phyloP scores from a whole-genome alignment of 2,329 filamentous ascomycete species.

The Aspergillus calidoustus region DNA sequence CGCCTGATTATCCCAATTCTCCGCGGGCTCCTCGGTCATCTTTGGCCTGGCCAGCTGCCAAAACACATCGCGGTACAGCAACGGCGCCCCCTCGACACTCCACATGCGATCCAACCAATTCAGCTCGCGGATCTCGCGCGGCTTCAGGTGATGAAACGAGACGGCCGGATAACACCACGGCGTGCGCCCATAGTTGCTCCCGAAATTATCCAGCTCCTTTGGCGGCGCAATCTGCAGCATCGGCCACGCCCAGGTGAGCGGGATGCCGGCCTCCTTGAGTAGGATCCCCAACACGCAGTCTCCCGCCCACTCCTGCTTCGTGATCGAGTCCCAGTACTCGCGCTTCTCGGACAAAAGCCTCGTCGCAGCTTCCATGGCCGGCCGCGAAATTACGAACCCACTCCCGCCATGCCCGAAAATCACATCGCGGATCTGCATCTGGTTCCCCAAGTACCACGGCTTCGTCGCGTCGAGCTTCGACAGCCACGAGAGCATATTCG shows the following conservation, averaged over 20 bases:
- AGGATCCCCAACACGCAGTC: constrained; percentile 54
- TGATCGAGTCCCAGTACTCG: constrained; percentile 49
- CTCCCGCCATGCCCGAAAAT: constrained; percentile 58
- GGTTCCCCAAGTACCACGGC: constrained; percentile 58
- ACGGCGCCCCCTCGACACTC: background rate
- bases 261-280: constrained; percentile 48
- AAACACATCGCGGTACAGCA: constrained; percentile 19
- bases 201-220: constrained; percentile 45
- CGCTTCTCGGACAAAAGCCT: constrained; percentile 43
- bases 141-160: constrained; percentile 54
- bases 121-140: constrained; percentile 47
- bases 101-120: constrained; percentile 44
- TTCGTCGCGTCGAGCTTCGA: constrained; percentile 50
- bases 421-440: constrained; percentile 53
- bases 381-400: constrained; percentile 55
- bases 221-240: constrained; percentile 46
- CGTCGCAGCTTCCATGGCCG: constrained; percentile 48
- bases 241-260: constrained; percentile 52
- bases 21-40: background rate
- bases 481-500: constrained; percentile 58
- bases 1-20: constrained; percentile 17
- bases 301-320: constrained; percentile 50
- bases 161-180: constrained; percentile 56
- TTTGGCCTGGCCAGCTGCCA: constrained; percentile 2
- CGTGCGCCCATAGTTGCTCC: constrained; percentile 40